Evolutionary conservation across 352 stramenopile species (phyloP).

Genomic region (Aphanomyces cochlioides): DNA sequence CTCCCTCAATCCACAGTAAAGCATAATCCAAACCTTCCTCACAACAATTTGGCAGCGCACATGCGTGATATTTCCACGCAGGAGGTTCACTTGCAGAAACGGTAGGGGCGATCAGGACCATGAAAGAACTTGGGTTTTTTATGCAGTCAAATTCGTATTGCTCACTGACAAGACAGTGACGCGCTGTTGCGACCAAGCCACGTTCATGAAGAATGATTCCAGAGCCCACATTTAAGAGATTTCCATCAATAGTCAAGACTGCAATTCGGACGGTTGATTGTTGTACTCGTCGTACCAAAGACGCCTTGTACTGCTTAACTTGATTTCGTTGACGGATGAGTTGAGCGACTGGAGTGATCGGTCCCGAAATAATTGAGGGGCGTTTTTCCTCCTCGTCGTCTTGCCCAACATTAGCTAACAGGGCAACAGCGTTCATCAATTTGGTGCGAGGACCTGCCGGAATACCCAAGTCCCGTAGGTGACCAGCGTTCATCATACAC

Average conservation of each 20-base stretch:
- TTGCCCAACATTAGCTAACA: slow-evolving; percentile 75
- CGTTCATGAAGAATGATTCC: slow-evolving; percentile 83
- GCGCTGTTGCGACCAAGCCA: slow-evolving; percentile 72
- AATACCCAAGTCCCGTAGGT: slow-evolving; percentile 77
- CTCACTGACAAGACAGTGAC: slow-evolving; percentile 75
- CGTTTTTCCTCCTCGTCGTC: slow-evolving; percentile 53
- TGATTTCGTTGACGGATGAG: slow-evolving; percentile 76
- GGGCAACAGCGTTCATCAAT: slow-evolving; percentile 73
- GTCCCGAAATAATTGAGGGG: slow-evolving; percentile 37
- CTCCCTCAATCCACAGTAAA: slow-evolving; percentile 73
- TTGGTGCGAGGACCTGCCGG: slow-evolving; percentile 83
- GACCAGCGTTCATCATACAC: slow-evolving; percentile 82
- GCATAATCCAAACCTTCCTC: slow-evolving; percentile 83
- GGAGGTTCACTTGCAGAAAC: slow-evolving; percentile 74
- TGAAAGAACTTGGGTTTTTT: slow-evolving; percentile 39
- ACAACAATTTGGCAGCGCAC: slow-evolving; percentile 75
- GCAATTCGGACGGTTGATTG: slow-evolving; percentile 82
- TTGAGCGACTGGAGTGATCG: slow-evolving; percentile 68
- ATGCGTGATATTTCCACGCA: slow-evolving; percentile 81
- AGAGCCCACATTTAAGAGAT: slow-evolving; percentile 81
- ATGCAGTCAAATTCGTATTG: slow-evolving; percentile 73
- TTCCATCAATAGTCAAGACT: slow-evolving; percentile 78
- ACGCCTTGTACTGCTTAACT: slow-evolving; percentile 85
- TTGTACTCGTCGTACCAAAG: slow-evolving; percentile 77
- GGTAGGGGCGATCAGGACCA: slow-evolving; percentile 80